Base-by-base conservation (phyloP, 1,284 basidiomycete genomes). In the Uromyces viciae-fabae region DNA sequence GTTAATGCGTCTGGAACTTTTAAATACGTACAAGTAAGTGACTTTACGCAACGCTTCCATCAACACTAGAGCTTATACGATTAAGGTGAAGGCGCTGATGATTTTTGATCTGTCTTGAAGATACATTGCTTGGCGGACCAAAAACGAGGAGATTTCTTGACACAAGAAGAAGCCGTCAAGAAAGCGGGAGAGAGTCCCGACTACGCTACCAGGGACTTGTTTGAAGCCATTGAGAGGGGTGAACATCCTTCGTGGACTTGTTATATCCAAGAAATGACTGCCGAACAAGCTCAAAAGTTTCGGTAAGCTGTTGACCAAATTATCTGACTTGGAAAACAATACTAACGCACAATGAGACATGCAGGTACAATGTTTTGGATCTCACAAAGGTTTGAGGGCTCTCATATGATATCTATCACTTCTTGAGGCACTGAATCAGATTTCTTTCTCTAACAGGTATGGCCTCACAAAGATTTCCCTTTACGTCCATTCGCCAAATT, bases 221-320 rank as follows among this genome's bases (percentile, higher is more conserved):
- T 80, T 52, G 28, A 84, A 22, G 79, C 84, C 25, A 86, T 86
- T 64, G 84, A 84, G 60, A 49, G 79, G 0, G 84, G 84, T 15
- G 82, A 84, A 25, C 84, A 81, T 82, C 85, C 85, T 33, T 84
- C 84, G 66, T 85, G 85, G 84, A 83, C 83, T 33, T 82, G 85
- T n/a, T 80, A 73, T 15, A 36, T 80, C 28, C 78, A 80, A 80
- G 69, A 73, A 33, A 80, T 80, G 78, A 43, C 54, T 31, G 56
- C 69, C 31, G 78, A 72, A n/a, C 56, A 80, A 62, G 78, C 78
- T 17, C 40, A 80, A 52, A 80, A 71, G 33, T 79, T 79, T 36
- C 64, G 76, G 76, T 79, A 19, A 56, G 52, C 15, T 42, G 28
- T 1, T 25, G 36, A 4, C 42, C 25, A 25, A 11, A 28, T 33